A percentile compares a stretch with the other conserved stretches of the same genome.
These are phyloP conservation scores for Afroboletus lepidellus DNA, from an alignment of 1,284 basidiomycete genomes.

Conservation along the genomic window DNA sequence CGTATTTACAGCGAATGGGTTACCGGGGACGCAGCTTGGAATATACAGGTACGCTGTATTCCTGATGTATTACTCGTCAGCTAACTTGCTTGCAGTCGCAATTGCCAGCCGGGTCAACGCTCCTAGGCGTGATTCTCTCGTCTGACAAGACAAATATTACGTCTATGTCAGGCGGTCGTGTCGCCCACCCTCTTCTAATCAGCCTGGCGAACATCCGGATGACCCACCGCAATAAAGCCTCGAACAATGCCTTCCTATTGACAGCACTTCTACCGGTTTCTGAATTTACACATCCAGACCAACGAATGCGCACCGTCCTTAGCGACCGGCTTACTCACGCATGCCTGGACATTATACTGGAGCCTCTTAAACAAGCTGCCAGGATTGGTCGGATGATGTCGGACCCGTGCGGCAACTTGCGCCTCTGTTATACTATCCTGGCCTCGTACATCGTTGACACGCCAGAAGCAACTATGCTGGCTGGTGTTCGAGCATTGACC, in stretches of 20 bases:
- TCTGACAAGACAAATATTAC: not conserved
- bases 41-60: not conserved
- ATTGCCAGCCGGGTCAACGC: not conserved
- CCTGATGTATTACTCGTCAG: too few relatives aligned
- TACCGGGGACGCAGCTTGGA: not conserved
- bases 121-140: not conserved
- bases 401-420: conserved; percentile 22
- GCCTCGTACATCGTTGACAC: conserved; percentile 7
- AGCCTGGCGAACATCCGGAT: not conserved
- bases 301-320: not conserved
- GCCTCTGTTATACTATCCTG: conserved; percentile 4
- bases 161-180: not conserved
- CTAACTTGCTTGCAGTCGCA: not conserved
- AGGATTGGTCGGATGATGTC: conserved; percentile 27
- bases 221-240: not conserved
- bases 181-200: not conserved
- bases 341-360: conserved; percentile 17
- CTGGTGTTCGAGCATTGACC: not conserved
- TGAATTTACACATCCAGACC: not conserved
- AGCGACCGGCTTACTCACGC: not conserved
- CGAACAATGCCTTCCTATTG: not conserved
- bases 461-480: conserved; percentile 6
- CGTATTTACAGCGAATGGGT: not conserved
- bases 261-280: not conserved
- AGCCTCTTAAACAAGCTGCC: conserved; percentile 33